Base-by-base conservation (phyloP, 179 eudicot species). In the Beta macrorhiza region DNA sequence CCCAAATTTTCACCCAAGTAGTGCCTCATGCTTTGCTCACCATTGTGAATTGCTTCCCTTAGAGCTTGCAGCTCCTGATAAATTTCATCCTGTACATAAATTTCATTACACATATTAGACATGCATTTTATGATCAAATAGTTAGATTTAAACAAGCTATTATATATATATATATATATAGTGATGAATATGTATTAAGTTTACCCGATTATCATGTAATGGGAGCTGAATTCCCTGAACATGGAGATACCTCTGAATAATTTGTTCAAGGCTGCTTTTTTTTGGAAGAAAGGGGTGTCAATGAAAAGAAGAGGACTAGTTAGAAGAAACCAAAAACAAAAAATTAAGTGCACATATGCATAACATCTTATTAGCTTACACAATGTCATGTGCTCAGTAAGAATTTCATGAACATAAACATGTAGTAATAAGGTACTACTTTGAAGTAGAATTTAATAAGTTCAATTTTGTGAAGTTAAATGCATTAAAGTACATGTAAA, bases 1-100 rank as follows among this genome's bases (percentile, higher is more conserved):
- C 67, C 79, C 1, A 87, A 55, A 42, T 83, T 85, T 25, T 85
- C 87, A 53, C 87, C 90, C 78, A 87, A 83, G 57, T 63, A 83
- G 49, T 72, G 83, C 55, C 83, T 79, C 14, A 83, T 78, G 78
- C 68, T 74, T 16, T 85, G 81, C 78, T 87, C 82, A 51, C 72
- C 44, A 4, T 64, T 79, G 11, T 80, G 82, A 10, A 87, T 82
- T 42, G 77, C 79, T 49, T 81, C 81, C 42, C 79, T 85, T 73
- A 87, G 76, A 16, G 78, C 70, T 75, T 83, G 77, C 29, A 83
- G n/a, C 74, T 87, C 86, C 8, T 61, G 76, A 42, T 52, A 47
- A 7, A 83, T 65, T 52, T 85, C 83, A 72, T 85, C 85, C 87
- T 87, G 70, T 20, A 19, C 22, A 55, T 61, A 22, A 9, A 53